Evolutionary conservation across 73 alveolate genomes (phyloP), one percentile per base, ranked within the genome.

Genomic region (Paramecium pentaurelia): DNA sequence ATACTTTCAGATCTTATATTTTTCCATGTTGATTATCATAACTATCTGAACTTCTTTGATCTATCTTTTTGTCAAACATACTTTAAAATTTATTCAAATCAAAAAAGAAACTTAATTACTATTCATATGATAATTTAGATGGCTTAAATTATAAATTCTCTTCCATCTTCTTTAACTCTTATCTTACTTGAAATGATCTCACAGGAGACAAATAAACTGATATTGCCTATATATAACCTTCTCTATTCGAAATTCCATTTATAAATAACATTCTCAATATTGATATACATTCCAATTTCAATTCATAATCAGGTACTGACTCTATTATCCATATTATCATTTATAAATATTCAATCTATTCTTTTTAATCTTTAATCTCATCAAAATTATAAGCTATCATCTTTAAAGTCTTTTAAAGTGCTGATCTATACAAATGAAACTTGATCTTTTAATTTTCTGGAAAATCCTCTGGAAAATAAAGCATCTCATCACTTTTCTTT

Each of bases 361-460:
- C 91, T 14, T 49, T 80, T 6, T 34, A 20, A 45, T 80, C 91
- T 47, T 80, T 80, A 3, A 80, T 45, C 12, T 80, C 91, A 80
- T 80, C 91, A 36, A 80, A 80, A 47, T 80, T 80, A 12, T 80
- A 80, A 1, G 77, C 91, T 3, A 80, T 49, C 91, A 80, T 80
- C 28, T 47, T 80, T 12, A 80, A 20, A 2, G 58, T 80, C 32
- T 80, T 80, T 45, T 45, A n/a, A 8, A 80, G 58, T 18, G 77
- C 49, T 5, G 47, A 32, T 11, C 91, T n/a, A 49, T 80, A 80
- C n/a, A 80, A 64, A 47, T 80, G 91, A 27, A 32, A 80, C 49
- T 80, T 80, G n/a, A 80, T 49, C 73, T 80, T 80, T 7, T 80
- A 14, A 45, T 80, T 25, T 12, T 80, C 91, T 1, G 91, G 91